These are phyloP conservation scores for Aspergillus fischeri DNA, from an alignment of 2,329 filamentous ascomycete species.

Conservation along the genomic window DNA sequence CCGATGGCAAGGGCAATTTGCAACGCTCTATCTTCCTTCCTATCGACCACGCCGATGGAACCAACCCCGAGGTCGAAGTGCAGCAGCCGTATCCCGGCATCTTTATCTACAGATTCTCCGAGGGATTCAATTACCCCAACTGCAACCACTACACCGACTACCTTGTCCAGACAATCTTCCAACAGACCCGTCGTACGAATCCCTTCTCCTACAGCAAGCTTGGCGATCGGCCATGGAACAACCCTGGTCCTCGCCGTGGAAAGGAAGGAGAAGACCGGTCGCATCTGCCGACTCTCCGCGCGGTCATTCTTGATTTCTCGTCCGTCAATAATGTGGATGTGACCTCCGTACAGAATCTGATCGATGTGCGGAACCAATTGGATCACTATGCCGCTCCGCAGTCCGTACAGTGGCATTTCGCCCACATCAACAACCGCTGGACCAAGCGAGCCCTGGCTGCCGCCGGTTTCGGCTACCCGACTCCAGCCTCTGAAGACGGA, in stretches of 20 bases:
- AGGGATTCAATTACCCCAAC: slow-evolving; percentile 96
- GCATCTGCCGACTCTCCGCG: slow-evolving; percentile 67
- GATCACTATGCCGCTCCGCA: slow-evolving; percentile 79
- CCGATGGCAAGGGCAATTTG: slow-evolving; percentile 45
- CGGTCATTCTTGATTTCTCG: slow-evolving; percentile 90
- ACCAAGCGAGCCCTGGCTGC: slow-evolving; percentile 84
- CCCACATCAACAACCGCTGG: slow-evolving; percentile 91
- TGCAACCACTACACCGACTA: slow-evolving; percentile 84
- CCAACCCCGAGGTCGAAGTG: slow-evolving; percentile 78
- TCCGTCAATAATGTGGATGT: slow-evolving; percentile 92
- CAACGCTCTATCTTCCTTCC: slow-evolving; percentile 81
- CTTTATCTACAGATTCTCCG: slow-evolving; percentile 92
- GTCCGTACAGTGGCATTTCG: slow-evolving; percentile 89
- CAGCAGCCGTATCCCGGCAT: slow-evolving; percentile 82
- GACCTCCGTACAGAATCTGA: slow-evolving; percentile 85
- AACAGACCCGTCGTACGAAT: slow-evolving; percentile 72
- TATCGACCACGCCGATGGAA: slow-evolving; percentile 80
- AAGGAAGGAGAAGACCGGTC: slow-evolving; percentile 47
- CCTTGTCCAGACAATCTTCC: slow-evolving; percentile 64
- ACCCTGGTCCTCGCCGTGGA: slow-evolving; percentile 68
- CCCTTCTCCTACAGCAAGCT: slow-evolving; percentile 58
- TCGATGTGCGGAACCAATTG: slow-evolving; percentile 91
- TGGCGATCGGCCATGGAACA: slow-evolving; percentile 91
- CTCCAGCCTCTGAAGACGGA: slow-evolving; percentile 48
- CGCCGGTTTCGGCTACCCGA: slow-evolving; percentile 84